Evolutionary conservation across 805 yeast species (phyloP), one percentile per base, ranked within the genome.

Genomic region (Yarrowia sp.): DNA sequence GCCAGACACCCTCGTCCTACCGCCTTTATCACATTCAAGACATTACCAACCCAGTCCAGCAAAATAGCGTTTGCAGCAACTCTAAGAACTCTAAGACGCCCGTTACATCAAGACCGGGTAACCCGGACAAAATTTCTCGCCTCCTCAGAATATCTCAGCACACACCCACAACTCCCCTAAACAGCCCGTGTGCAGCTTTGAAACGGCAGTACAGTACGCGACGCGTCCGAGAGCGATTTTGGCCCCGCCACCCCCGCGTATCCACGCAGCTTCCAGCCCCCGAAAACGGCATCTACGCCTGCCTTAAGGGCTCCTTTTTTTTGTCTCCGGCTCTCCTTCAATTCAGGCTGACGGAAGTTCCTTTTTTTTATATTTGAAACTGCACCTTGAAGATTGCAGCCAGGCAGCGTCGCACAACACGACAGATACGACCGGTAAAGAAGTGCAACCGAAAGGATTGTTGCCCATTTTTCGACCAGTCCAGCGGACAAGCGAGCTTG

Each of bases 111-210:
- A 15, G 59, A 14, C 45, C 35, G 63, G 63, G 63, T 56, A 56
- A 56, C 63, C 46, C 52, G 40, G 38, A 26, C 63, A 56, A 56
- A 26, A 40, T 41, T 56, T 56, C 48, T 16, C 59, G 26, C 63
- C 63, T 56, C 38, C 63, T 56, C 63, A 56, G 63, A 56, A 56
- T 56, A 56, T 56, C 63, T 56, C 63, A 56, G 63, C 63, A 56
- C 63, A 53, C 59, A 53, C 36, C 5, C 41, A 12, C 35, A 53
- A 38, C 63, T n/a, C 63, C 48, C 63, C 63, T 15, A 26, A 56
- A 41, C 63, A 41, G 63, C 63, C 63, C 4, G 48, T 26, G 48
- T 56, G 59, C 63, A 56, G 63, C 59, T 42, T 36, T 42, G 40
- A 41, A 42, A 15, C 63, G 48, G 48, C 63, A 41, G 63, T 56